Base-by-base conservation (phyloP, 345 rosid species). In the Orychophragmus violaceus region DNA sequence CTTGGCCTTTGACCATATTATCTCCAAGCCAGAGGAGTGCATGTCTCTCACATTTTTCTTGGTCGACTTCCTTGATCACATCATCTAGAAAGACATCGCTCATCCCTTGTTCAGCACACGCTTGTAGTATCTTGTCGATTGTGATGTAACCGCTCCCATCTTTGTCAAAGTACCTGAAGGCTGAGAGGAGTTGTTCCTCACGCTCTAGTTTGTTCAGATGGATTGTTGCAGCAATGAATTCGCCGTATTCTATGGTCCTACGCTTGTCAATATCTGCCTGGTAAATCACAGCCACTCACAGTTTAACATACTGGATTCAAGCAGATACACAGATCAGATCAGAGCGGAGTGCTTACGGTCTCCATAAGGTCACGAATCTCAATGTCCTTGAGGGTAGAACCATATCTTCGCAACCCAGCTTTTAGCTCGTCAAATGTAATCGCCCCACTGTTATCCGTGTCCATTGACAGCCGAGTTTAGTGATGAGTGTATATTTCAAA, bases 221-320 rank as follows among this genome's bases (percentile, higher is more conserved):
- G 71, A 90, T 84, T 16, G 95, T 94, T 29, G 99, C 99, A 66
- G 97, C 99, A 62, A 94, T 88, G 75, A 94, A 94, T 73, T 94
- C 97, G n/a, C 95, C 91, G 49, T 94, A 94, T 62, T 94, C 97
- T 25, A 94, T 94, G 64, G 97, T 88, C 51, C 99, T 96, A 50
- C 95, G 90, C 74, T 94, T 94, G 81, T 90, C 97, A 70, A 94
- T 88, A 76, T 94, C 97, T 63, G 99, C 99, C 97, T 90, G 85
- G 64, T 68, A 79, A 2, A 39, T 22, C 29, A 58, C 23, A 50
- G 59, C 11, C 64, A 29, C 69, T n/a, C 44, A 45, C 29, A 71
- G 32, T 30, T 45, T 32, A 54, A 53, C 63, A 2, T 32, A 44
- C 23, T 62, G 62, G 23, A 53, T 41, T 53, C 36, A 60, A 45